These are phyloP conservation scores for Smithsoniella earleae DNA, from an alignment of 163 green algal genomes.

Conservation along the genomic window DNA sequence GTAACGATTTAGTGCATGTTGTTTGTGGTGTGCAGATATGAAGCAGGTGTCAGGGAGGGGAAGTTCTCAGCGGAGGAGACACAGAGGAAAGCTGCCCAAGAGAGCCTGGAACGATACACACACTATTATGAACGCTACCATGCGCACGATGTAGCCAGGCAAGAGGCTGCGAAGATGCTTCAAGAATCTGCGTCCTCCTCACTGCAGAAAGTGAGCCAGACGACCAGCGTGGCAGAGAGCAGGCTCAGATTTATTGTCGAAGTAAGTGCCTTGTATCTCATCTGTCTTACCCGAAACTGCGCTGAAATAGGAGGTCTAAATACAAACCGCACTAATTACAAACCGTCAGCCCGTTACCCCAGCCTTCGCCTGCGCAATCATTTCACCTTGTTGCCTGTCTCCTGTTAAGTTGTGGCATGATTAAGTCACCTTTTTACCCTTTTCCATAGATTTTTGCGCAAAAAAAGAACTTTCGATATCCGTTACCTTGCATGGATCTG, in stretches of 20 bases:
- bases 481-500: no score
- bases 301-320: no score
- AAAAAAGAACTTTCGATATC: no score
- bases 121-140: constrained; percentile 97
- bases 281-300: no score
- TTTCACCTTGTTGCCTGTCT: background rate
- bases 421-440: background rate
- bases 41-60: constrained; percentile 58
- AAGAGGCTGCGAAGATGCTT: constrained; percentile 31
- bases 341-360: no score
- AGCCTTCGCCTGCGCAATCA: background rate
- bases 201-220: constrained; percentile 67
- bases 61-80: constrained; percentile 73
- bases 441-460: no score
- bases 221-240: constrained; percentile 67
- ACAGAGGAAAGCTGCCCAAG: constrained; percentile 73
- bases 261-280: constrained; percentile 44
- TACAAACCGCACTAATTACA: no score
- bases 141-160: constrained; percentile 67
- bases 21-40: constrained; percentile 56
- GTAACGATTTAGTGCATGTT: no score
- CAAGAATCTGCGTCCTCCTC: constrained; percentile 20
- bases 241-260: constrained; percentile 87
- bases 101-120: constrained; percentile 89
- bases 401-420: background rate